These are phyloP conservation scores for Mycena indigotica DNA, from an alignment of 768 basidiomycete species.

Conservation along the genomic window DNA sequence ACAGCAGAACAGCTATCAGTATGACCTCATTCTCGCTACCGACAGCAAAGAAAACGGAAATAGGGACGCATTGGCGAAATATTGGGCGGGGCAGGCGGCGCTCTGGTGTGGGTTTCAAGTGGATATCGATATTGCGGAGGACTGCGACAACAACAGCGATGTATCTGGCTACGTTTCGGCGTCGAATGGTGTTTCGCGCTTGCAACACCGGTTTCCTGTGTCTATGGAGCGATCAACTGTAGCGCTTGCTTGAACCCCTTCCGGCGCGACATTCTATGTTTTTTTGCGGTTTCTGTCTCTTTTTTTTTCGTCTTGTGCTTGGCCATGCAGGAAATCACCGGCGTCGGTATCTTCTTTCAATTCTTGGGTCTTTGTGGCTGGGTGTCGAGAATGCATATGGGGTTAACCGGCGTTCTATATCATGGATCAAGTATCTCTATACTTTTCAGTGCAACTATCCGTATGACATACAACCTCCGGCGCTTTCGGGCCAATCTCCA, in stretches of 20 bases:
- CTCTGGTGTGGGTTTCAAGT: conserved; percentile 26
- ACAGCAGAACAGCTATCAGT: conserved; percentile 13
- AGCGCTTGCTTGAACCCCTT: neutral
- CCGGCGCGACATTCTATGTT: too few species aligned
- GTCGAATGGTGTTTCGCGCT: too few species aligned
- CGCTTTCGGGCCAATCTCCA: neutral
- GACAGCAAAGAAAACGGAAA: conserved; percentile 11
- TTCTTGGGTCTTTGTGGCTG: too few species aligned
- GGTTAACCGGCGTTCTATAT: conserved; percentile 14
- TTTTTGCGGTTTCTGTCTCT: too few species aligned
- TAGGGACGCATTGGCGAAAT: conserved; percentile 32
- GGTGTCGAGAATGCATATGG: conserved; percentile 17
- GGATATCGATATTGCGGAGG: conserved; percentile 4
- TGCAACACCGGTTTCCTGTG: conserved; percentile 34
- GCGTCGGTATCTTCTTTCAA: too few species aligned
- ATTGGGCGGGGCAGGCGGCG: conserved; percentile 40
- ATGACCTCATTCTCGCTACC: conserved; percentile 6
- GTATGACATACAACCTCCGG: neutral
- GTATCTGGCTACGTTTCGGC: neutral
- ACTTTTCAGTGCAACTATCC: neutral
- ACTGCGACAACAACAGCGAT: neutral
- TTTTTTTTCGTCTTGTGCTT: too few species aligned
- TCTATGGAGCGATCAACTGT: conserved; percentile 52
- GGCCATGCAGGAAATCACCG: too few species aligned
- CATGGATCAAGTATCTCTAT: too few species aligned